These are phyloP conservation scores for Xylaria longipes DNA, from an alignment of 495 filamentous ascomycete species.

Conservation along the genomic window DNA sequence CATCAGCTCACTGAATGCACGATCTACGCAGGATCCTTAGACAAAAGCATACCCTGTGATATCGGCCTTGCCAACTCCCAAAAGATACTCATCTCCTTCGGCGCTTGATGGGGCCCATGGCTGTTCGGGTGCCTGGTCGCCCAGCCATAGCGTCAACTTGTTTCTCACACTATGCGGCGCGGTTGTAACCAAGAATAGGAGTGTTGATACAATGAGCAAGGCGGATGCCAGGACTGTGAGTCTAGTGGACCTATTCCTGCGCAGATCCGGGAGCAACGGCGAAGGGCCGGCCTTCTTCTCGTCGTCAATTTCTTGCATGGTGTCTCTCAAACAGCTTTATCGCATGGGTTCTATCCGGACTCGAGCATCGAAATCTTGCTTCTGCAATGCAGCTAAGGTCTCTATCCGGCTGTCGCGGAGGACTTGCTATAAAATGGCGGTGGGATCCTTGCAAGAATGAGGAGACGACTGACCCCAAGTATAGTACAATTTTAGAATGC, in stretches of 20 bases:
- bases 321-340: not conserved
- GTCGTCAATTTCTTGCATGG: slow-evolving; percentile 19
- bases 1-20: slow-evolving; percentile 23
- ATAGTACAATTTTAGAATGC: not conserved
- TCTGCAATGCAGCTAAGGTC: not conserved
- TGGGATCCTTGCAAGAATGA: not conserved
- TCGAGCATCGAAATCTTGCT: not conserved
- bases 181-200: slow-evolving; percentile 11
- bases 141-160: slow-evolving; percentile 10
- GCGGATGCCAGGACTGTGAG: not conserved
- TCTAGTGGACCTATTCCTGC: slow-evolving; percentile 3
- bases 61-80: slow-evolving; percentile 95
- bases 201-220: slow-evolving; percentile 1
- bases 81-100: slow-evolving; percentile 65
- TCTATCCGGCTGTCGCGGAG: slow-evolving; percentile 8
- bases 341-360: not conserved
- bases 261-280: not conserved
- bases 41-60: slow-evolving; percentile 74
- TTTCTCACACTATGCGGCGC: slow-evolving; percentile 9
- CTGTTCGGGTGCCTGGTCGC: not conserved
- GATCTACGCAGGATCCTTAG: not conserved
- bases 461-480: not conserved
- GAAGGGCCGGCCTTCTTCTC: slow-evolving; percentile 25
- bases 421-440: not conserved
- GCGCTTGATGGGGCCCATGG: slow-evolving; percentile 2